phyloP scores from a whole-genome alignment of 78 protist species.

The Thecamonas trahens region DNA sequence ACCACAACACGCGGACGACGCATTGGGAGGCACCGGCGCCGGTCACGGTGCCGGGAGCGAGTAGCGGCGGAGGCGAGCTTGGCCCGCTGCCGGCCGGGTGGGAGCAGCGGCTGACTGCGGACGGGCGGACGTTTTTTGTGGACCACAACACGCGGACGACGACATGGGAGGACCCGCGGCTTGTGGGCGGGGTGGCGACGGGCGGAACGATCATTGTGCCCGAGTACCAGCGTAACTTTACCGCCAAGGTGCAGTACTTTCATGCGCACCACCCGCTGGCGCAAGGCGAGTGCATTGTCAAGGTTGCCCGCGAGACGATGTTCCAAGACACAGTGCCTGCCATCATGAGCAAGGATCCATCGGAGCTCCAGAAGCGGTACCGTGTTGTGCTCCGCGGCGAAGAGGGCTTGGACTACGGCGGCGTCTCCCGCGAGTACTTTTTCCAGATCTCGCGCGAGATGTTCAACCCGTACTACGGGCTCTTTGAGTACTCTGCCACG shows the following conservation, averaged over 20 bases:
- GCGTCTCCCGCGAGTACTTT: conserved; percentile 64
- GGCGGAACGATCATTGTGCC: not conserved
- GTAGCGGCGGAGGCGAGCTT: not conserved
- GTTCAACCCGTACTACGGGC: conserved; percentile 64
- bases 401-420: conserved; percentile 73
- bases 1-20: conserved; percentile 40
- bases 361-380: too few relatives aligned
- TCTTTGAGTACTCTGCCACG: conserved; percentile 52
- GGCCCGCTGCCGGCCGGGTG: conserved; percentile 41
- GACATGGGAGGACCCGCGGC: conserved; percentile 32
- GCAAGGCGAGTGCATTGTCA: conserved; percentile 2
- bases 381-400: too few relatives aligned
- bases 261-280: too few relatives aligned
- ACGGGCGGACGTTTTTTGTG: conserved; percentile 44
- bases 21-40: conserved; percentile 38
- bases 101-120: conserved; percentile 31
- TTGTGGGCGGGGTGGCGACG: not conserved
- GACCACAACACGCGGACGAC: conserved; percentile 45
- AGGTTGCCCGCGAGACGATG: conserved; percentile 1
- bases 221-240: conserved; percentile 5
- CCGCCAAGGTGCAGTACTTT: not conserved
- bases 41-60: too few relatives aligned
- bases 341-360: conserved; percentile 11
- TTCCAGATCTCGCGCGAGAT: conserved; percentile 26
- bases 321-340: conserved; percentile 1